Conservation (phyloP, 2,329 filamentous ascomycete species). For the Tolypocladium amazonense region DNA sequence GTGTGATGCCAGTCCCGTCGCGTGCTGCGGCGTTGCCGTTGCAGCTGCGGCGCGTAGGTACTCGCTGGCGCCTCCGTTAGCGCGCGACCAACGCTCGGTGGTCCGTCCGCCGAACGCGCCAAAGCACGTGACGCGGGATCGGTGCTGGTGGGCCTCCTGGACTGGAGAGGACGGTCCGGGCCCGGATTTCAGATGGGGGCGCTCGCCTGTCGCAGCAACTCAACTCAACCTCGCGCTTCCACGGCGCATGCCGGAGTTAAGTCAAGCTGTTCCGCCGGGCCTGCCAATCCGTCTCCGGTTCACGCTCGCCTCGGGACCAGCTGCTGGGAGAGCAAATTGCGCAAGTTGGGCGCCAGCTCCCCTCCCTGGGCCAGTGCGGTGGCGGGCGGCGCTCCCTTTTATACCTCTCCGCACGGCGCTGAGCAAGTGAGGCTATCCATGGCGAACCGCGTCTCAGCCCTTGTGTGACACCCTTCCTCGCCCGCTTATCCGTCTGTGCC, state of each 20-base stretch:
- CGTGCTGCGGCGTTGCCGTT: background rate
- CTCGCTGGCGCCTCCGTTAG: background rate
- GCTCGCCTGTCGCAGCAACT: too few relatives aligned
- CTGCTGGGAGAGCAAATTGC: slow-evolving; percentile 1
- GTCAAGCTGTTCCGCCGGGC: slow-evolving; percentile 3
- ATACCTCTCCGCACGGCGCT: background rate
- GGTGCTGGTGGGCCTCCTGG: background rate
- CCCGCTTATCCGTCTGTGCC: background rate
- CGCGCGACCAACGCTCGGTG: background rate
- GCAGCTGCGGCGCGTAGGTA: background rate
- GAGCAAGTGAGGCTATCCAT: slow-evolving; percentile 5
- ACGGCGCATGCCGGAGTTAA: background rate
- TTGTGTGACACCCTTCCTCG: background rate
- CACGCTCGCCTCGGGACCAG: background rate
- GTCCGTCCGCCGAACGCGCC: background rate
- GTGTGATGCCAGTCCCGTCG: background rate
- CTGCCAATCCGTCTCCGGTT: slow-evolving; percentile 3
- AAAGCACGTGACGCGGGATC: slow-evolving; percentile 1
- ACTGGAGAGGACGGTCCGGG: background rate
- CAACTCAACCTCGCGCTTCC: background rate
- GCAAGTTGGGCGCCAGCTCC: background rate
- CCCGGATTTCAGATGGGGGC: background rate
- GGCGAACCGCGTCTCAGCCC: background rate
- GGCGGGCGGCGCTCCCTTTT: slow-evolving; percentile 3
- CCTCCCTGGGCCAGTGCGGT: background rate